phyloP scores from a whole-genome alignment of 768 basidiomycete genomes.

The Mycena floridula region DNA sequence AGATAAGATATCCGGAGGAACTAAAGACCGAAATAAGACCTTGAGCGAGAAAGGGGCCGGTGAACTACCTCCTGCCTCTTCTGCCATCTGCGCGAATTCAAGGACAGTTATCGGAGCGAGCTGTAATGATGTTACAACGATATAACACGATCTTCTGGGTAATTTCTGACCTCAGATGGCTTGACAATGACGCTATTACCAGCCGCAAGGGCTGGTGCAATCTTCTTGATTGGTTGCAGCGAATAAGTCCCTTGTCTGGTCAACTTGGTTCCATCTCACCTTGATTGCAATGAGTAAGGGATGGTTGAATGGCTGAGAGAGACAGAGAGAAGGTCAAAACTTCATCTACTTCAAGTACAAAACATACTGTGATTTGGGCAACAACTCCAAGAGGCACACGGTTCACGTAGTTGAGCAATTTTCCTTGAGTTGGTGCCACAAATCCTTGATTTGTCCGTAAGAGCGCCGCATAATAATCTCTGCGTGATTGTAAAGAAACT shows the following conservation, averaged over 20 bases:
- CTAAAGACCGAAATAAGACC: slow-evolving; percentile 30
- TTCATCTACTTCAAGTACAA: too few relatives aligned
- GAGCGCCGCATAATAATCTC: slow-evolving; percentile 74
- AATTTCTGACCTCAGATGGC: slow-evolving; percentile 57
- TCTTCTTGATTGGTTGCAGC: slow-evolving; percentile 76
- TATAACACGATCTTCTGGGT: neutral
- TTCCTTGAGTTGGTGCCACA: slow-evolving; percentile 75
- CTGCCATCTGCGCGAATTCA: slow-evolving; percentile 63
- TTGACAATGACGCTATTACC: slow-evolving; percentile 83
- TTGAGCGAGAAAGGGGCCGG: neutral
- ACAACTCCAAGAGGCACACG: slow-evolving; percentile 84
- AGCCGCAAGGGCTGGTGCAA: slow-evolving; percentile 78
- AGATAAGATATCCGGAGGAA: slow-evolving; percentile 70
- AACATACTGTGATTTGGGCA: slow-evolving; percentile 76
- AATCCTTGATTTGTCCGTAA: slow-evolving; percentile 64
- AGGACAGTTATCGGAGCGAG: slow-evolving; percentile 76
- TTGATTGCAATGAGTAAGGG: slow-evolving; percentile 84
- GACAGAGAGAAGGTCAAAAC: too few relatives aligned
- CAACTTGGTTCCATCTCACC: too few relatives aligned
- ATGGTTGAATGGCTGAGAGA: too few relatives aligned
- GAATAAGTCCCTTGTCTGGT: slow-evolving; percentile 1
- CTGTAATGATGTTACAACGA: slow-evolving; percentile 23
- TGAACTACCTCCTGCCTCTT: slow-evolving; percentile 54
- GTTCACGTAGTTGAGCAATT: slow-evolving; percentile 71
- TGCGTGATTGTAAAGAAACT: slow-evolving; percentile 18